Evolutionary conservation across 2,329 filamentous ascomycete genomes (phyloP), one percentile per base, ranked within the genome.

Genomic region (Ascochyta rabiei): DNA sequence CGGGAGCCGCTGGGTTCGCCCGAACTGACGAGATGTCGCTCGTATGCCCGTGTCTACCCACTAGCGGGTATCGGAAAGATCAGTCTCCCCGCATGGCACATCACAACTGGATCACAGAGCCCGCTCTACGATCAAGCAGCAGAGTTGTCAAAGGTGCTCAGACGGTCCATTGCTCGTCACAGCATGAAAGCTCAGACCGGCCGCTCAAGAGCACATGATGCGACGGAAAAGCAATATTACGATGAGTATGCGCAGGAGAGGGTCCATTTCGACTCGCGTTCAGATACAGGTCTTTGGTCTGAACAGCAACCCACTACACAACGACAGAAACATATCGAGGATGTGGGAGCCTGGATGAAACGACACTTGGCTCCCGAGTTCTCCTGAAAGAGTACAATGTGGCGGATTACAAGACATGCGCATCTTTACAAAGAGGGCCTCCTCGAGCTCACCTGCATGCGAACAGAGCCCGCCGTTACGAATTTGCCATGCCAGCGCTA

Each of bases 11-110:
- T 59, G 6, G 66, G 59, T 8, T 23, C 66, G 3, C 70, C 70
- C 4, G 62, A 54, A 3, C 35, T 73, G n/a, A 57, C 52, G 18
- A 57, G 67, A 46, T 73, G 69, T 54, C 69, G 70, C 21, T 62
- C 70, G 0, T 74, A 75, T 35, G 72, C 75, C 10, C 75, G 76
- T 6, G 67, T 73, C 30, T 81, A 77, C 57, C 80, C 80, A 4
- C 75, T 76, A 31, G 68, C 73, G 2, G 71, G 71, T 9, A 67
- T 72, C 1, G 52, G 46, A 0, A 72, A 70, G 1, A 63, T 82
- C 1, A 63, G 59, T 13, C 53, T 82, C 1, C 80, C 80, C 0
- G 47, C 61, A 9, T 77, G 79, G 63, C 70, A 71, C 34, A 69
- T 82, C 28, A 72, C 70, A 6, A 65, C 76, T 1, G 78, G 77